Evolutionary conservation across 2,329 filamentous ascomycete species (phyloP).

Genomic region (Xylariaceae sp.): DNA sequence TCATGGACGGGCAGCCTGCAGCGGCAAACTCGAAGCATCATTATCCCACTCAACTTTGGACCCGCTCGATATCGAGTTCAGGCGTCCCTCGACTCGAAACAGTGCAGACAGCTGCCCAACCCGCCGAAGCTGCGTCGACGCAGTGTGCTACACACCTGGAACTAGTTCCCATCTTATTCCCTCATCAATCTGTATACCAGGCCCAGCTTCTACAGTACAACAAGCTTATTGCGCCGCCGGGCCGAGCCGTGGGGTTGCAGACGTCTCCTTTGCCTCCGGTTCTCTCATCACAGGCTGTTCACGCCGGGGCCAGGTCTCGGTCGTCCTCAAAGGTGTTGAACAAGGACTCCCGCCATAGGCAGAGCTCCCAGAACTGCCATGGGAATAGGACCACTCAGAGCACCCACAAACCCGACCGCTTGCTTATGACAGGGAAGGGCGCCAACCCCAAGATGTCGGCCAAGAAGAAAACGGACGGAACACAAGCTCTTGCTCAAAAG

Average conservation of each 20-base stretch:
- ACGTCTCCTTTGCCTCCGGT: slow-evolving; percentile 50
- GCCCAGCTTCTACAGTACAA: slow-evolving; percentile 61
- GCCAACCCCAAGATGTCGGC: slow-evolving; percentile 43
- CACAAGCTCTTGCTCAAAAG: slow-evolving; percentile 22
- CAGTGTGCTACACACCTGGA: slow-evolving; percentile 42
- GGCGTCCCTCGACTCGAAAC: slow-evolving; percentile 29
- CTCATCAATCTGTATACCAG: slow-evolving; percentile 56
- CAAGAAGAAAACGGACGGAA: slow-evolving; percentile 37
- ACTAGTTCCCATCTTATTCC: slow-evolving; percentile 52
- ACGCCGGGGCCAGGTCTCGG: slow-evolving; percentile 51
- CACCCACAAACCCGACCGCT: slow-evolving; percentile 55
- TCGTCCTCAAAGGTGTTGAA: slow-evolving; percentile 56
- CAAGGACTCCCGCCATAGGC: slow-evolving; percentile 46
- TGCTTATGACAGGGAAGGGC: slow-evolving; percentile 55
- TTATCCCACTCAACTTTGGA: slow-evolving; percentile 40
- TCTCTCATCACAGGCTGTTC: slow-evolving; percentile 50
- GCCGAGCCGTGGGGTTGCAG: slow-evolving; percentile 50
- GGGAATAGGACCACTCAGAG: slow-evolving; percentile 56
- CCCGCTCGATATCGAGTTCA: slow-evolving; percentile 33
- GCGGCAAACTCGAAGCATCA: slow-evolving; percentile 45
- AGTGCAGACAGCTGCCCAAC: slow-evolving; percentile 20
- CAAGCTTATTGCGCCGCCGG: slow-evolving; percentile 55
- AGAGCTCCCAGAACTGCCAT: slow-evolving; percentile 52
- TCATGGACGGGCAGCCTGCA: slow-evolving; percentile 48
- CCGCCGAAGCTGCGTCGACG: slow-evolving; percentile 18